phyloP scores from a whole-genome alignment of 2,329 filamentous ascomycete species.

The Myriosclerotinia scirpicola region DNA sequence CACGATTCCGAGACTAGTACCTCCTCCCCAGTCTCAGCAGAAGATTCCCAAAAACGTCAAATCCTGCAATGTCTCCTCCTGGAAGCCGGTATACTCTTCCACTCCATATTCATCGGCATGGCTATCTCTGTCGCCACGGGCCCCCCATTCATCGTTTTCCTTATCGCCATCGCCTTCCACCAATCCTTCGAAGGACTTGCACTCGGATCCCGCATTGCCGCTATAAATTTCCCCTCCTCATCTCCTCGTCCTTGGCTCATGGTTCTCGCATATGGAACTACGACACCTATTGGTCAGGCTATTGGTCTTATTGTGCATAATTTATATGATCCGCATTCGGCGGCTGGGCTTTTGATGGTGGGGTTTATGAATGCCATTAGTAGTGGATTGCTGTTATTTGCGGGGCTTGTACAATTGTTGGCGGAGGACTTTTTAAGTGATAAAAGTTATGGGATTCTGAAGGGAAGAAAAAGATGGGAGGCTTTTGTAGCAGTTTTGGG shows the following conservation, averaged over 20 bases:
- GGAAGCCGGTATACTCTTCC: constrained; percentile 81
- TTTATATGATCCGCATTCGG: constrained; percentile 75
- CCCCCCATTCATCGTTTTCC: constrained; percentile 74
- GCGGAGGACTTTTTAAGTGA: constrained; percentile 83
- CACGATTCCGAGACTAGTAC: constrained; percentile 35
- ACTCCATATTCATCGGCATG: constrained; percentile 86
- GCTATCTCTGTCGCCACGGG: constrained; percentile 79
- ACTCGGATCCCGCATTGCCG: constrained; percentile 79
- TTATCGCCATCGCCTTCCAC: constrained; percentile 79
- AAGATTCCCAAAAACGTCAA: constrained; percentile 63
- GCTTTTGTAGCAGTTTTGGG: constrained; percentile 61
- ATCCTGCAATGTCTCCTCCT: constrained; percentile 77
- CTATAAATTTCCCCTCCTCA: constrained; percentile 72
- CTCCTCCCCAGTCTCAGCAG: constrained; percentile 38
- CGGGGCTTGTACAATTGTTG: constrained; percentile 78
- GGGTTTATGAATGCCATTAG: constrained; percentile 87
- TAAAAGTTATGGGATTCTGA: constrained; percentile 59
- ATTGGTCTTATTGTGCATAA: constrained; percentile 77
- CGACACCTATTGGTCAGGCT: constrained; percentile 80
- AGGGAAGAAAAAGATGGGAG: constrained; percentile 57
- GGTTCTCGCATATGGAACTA: constrained; percentile 73
- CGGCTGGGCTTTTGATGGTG: constrained; percentile 75
- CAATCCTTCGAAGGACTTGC: constrained; percentile 89
- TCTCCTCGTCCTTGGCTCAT: constrained; percentile 78
- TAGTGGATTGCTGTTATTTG: constrained; percentile 76